phyloP scores from a whole-genome alignment of 805 yeast genomes.

The Isabelozyma heimii region DNA sequence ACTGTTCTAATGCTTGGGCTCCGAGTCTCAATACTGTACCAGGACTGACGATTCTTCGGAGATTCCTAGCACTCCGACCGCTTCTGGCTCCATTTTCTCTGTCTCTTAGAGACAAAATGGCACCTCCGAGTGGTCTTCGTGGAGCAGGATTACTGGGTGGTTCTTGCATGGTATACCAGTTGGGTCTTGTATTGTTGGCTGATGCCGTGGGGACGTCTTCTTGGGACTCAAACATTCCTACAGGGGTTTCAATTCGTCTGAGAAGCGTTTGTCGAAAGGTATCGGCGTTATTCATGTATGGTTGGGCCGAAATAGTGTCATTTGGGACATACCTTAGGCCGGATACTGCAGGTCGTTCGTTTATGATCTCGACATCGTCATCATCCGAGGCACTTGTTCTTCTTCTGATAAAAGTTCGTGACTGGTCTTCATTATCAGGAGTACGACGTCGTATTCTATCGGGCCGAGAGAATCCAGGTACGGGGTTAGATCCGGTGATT shows the following conservation, averaged over 20 bases:
- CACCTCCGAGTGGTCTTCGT: background rate
- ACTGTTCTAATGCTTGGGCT: background rate
- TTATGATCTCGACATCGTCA: slow-evolving; percentile 20
- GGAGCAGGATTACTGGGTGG: background rate
- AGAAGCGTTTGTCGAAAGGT: background rate
- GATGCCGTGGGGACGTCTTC: background rate
- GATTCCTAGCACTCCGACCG: background rate
- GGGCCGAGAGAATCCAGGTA: background rate
- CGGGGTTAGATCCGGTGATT: slow-evolving; percentile 9
- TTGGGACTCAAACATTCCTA: background rate
- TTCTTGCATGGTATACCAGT: background rate
- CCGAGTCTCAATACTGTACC: background rate
- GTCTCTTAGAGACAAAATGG: background rate
- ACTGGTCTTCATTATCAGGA: background rate
- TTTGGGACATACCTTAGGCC: background rate
- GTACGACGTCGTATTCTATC: background rate
- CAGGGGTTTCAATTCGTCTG: background rate
- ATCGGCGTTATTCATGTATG: background rate
- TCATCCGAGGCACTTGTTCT: background rate
- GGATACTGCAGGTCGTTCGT: slow-evolving; percentile 15
- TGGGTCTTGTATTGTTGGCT: background rate
- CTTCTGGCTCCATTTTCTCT: background rate
- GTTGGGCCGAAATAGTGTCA: background rate
- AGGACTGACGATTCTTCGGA: background rate
- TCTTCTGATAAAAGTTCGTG: slow-evolving; percentile 6